Conservation (phyloP, 371 early-diverging fungal genomes). For the Chytridiales sp. region DNA sequence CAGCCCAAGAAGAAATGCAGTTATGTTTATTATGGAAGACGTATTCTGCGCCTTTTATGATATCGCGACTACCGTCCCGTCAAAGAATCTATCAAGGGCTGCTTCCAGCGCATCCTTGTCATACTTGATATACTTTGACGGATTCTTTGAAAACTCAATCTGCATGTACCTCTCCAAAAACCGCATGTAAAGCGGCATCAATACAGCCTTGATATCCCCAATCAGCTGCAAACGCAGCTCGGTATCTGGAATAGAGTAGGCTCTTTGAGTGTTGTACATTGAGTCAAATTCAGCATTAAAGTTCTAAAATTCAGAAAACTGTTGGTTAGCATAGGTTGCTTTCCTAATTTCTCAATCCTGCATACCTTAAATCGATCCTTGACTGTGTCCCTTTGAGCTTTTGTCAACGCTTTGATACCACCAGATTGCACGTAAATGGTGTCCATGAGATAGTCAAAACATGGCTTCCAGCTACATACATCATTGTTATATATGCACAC, state of each 20-base stretch:
- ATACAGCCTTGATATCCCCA: conserved; percentile 67
- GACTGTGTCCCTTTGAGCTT: conserved; percentile 64
- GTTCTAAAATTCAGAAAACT: conserved; percentile 38
- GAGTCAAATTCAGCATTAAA: conserved; percentile 86
- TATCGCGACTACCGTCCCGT: conserved; percentile 17
- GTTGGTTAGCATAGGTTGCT: neutral
- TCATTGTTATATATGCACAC: too few relatives aligned
- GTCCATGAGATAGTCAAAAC: conserved; percentile 71
- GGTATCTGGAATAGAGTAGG: conserved; percentile 78
- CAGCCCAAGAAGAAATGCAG: too few relatives aligned
- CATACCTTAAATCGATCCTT: conserved; percentile 76
- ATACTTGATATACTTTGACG: conserved; percentile 79
- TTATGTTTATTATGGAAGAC: too few relatives aligned
- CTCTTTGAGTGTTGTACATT: conserved; percentile 66
- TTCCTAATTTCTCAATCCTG: neutral
- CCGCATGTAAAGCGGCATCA: conserved; percentile 77
- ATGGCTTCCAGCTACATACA: conserved; percentile 72
- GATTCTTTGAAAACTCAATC: conserved; percentile 75
- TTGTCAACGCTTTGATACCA: conserved; percentile 61
- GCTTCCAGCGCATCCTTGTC: conserved; percentile 65
- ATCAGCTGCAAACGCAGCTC: conserved; percentile 72
- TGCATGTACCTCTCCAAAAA: conserved; percentile 65
- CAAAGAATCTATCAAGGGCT: conserved; percentile 70
- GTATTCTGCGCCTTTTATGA: too few relatives aligned
- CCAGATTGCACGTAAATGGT: conserved; percentile 69